These are phyloP conservation scores for Cinnamomum micranthum DNA, from an alignment of 164 flowering plant genomes.

Conservation along the genomic window DNA sequence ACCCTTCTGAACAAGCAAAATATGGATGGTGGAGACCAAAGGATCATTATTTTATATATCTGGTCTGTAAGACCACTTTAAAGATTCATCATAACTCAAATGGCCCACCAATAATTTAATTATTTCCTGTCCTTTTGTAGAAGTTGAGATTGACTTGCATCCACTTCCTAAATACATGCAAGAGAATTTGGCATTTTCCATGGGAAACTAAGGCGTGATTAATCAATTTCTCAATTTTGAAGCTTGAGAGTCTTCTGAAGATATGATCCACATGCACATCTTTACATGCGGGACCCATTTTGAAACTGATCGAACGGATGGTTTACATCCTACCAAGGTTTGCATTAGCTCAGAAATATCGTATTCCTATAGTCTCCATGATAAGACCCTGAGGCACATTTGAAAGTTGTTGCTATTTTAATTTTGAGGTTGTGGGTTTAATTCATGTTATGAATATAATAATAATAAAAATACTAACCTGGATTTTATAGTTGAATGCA, in stretches of 20 bases:
- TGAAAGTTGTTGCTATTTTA: too few relatives aligned
- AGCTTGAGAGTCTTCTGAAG: background rate
- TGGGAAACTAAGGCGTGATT: background rate
- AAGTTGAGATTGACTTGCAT: background rate
- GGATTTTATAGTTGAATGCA: too few relatives aligned
- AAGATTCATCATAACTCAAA: background rate
- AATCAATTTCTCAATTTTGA: background rate
- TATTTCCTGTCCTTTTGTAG: slow-evolving; percentile 13
- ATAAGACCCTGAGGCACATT: too few relatives aligned
- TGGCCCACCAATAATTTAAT: background rate
- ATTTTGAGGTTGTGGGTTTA: too few relatives aligned
- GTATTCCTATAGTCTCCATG: too few relatives aligned
- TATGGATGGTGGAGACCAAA: background rate
- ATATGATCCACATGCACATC: background rate
- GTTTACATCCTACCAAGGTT: too few relatives aligned
- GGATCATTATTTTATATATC: background rate
- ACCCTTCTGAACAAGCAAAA: too few relatives aligned
- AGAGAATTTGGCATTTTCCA: background rate
- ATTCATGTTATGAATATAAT: too few relatives aligned
- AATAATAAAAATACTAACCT: too few relatives aligned
- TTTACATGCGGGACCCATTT: background rate
- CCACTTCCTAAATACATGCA: background rate
- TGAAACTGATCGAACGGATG: background rate
- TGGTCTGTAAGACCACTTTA: background rate
- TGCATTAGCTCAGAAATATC: too few relatives aligned